Base-by-base conservation (phyloP, 768 basidiomycete species). In the Boletus pseudo-olivaceus region DNA sequence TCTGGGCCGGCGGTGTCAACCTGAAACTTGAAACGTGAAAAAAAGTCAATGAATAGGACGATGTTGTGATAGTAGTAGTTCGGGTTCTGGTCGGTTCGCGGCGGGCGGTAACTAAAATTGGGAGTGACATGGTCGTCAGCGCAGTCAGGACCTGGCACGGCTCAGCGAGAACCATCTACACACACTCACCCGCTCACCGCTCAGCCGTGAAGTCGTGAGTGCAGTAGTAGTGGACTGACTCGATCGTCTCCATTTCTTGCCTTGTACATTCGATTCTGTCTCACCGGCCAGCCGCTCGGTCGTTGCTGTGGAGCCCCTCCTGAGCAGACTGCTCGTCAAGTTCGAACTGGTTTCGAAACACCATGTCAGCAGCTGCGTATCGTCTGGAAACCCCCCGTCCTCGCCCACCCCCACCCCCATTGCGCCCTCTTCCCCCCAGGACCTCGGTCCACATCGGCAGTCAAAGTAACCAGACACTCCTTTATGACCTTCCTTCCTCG, bases 401-500 rank as follows among this genome's bases (percentile, higher is more conserved):
- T 20, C 80, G 83, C 43, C 76, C 75, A 12, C 76, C 76, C 0
- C 85, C 84, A 14, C 76, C 83, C 6, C 84, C 86, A 10, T 70
- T 88, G 54, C 80, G 80, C 53, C 78, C 73, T 73, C 58, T 75
- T 75, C 58, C 76, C 73, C 79, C 62, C 66, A 65, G 73, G 62
- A 70, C 79, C 17, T 75, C 82, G 10, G 67, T 78, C 47, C 64
- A 77, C 30, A 73, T 67, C 60, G 67, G 67, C 58, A 72, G 73
- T 40, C 73, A 73, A 57, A 78, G 80, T 61, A 74, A 77, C 48
- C 79, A 83, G 66, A 81, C 86, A 48, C 82, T 89, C 67, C 83
- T 89, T 72, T 88, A 89, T 70, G 85, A 88, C 72, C 78, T 88
- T 57, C 87, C 88, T 60, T 78, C 85, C 15, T 72, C 83, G 10